phyloP scores from a whole-genome alignment of 805 yeast genomes.

The Danielozyma ontarioensis region DNA sequence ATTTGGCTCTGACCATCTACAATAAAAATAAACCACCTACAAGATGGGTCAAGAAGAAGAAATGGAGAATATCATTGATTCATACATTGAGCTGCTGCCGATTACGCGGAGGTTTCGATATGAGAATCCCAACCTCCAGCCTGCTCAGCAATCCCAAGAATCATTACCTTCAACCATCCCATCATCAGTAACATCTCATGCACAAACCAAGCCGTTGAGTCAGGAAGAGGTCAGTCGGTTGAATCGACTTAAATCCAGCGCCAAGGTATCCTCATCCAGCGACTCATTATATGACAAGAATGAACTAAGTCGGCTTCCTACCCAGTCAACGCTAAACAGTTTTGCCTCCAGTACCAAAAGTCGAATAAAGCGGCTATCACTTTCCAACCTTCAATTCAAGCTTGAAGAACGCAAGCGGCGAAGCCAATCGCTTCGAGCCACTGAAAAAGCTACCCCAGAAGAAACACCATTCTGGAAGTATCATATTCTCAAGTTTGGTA shows the following conservation, averaged over 20 bases:
- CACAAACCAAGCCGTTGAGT: not conserved
- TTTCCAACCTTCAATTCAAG: not conserved
- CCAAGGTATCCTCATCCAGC: not conserved
- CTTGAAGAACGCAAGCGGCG: not conserved
- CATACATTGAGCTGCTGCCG: constrained; percentile 3
- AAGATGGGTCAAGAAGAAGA: no score
- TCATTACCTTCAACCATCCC: not conserved
- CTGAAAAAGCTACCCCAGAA: constrained; percentile 2
- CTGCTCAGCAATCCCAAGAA: not conserved
- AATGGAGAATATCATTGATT: constrained; percentile 1
- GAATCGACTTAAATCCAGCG: not conserved
- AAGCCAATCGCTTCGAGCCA: not conserved
- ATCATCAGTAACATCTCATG: not conserved
- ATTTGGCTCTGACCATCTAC: no score
- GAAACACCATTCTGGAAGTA: constrained; percentile 52
- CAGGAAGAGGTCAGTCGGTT: not conserved
- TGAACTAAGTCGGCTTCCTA: not conserved
- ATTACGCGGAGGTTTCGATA: constrained; percentile 1
- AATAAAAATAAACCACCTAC: no score
- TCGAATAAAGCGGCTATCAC: not conserved
- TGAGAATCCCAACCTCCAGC: constrained; percentile 3
- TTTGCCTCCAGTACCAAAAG: not conserved
- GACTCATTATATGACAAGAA: not conserved
- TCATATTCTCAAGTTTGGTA: constrained; percentile 51
- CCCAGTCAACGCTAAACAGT: no score